These are phyloP conservation scores for Fomitopsis serialis DNA, from an alignment of 768 basidiomycete genomes.

Conservation along the genomic window DNA sequence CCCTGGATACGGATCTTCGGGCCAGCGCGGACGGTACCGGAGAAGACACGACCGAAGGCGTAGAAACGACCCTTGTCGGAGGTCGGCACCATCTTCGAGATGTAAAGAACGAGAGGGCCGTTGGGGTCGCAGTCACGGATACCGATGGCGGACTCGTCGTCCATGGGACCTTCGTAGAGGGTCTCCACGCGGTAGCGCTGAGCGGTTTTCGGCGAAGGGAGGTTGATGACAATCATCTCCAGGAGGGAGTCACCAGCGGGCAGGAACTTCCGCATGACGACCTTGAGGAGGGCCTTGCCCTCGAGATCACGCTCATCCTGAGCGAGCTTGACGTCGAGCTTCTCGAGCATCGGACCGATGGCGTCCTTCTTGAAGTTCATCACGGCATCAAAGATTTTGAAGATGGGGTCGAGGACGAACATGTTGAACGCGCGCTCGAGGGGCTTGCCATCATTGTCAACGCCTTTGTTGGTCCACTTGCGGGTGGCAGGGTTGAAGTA, in stretches of 20 bases:
- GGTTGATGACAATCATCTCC: slow-evolving; percentile 99
- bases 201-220: slow-evolving; percentile 95
- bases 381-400: slow-evolving; percentile 95
- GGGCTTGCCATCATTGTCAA: slow-evolving; percentile 76
- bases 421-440: slow-evolving; percentile 98
- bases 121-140: slow-evolving; percentile 98
- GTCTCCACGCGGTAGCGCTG: slow-evolving; percentile 99
- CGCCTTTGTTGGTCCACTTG: slow-evolving; percentile 87
- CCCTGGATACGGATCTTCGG: slow-evolving; percentile 99
- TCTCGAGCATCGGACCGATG: slow-evolving; percentile 81
- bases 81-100: slow-evolving; percentile 99
- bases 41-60: slow-evolving; percentile 99
- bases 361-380: slow-evolving; percentile 99
- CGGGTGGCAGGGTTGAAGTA: slow-evolving; percentile 95
- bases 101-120: slow-evolving; percentile 93
- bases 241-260: slow-evolving; percentile 97
- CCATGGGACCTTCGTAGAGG: slow-evolving; percentile 99
- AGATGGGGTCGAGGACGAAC: slow-evolving; percentile 99
- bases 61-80: slow-evolving; percentile 99
- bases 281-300: slow-evolving; percentile 94
- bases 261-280: slow-evolving; percentile 98
- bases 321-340: slow-evolving; percentile 90
- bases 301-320: slow-evolving; percentile 89
- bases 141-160: slow-evolving; percentile 97
- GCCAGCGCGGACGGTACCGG: slow-evolving; percentile 93